Base-by-base conservation (phyloP, 169 alveolate species). In the Cardiosporidium cionae region DNA sequence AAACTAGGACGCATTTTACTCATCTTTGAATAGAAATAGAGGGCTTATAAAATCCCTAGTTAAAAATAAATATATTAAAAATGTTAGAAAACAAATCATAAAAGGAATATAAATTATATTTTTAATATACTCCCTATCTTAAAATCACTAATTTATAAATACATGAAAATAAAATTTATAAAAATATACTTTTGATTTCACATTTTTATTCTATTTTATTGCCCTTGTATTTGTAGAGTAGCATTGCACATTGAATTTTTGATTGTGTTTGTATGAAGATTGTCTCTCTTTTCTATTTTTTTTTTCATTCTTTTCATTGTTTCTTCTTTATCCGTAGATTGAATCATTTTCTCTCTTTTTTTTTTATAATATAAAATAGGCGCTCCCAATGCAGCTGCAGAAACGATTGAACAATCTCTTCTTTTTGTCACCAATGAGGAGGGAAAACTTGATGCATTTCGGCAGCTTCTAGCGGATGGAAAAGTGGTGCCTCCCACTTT, bases 391-490 rank as follows among this genome's bases (percentile, higher is more conserved):
- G 80, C 85, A 6, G 85, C 85, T 22, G 73, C 79, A 4, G 37
- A 72, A 2, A 65, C 65, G 27, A 70, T 79, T 5, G 85, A 79
- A 44, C 85, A 79, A 33, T 53, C 67, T 37, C 37, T 79, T 52
- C 35, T 73, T 7, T 79, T 79, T 52, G 52, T 76, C 33, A 31
- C 80, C 6, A 74, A 69, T 0, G 85, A 79, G 28, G 85, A 64
- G 52, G 85, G 80, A n/a, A 79, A 79, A 58, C 78, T 79, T 36
- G 52, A 68, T 34, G 76, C 81, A n/a, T 70, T 79, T 3, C 74
- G 74, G 33, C 32, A 36, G 3, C 72, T 79, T 28, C 73, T 67
- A 33, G n/a, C 58, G 65, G 62, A 67, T 34, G 74, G 80, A 9
- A 35, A 44, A 65, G 53, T 79, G 25, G 37, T 62, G 0, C 85